phyloP scores from a whole-genome alignment of 345 rosid species.

The Citrus glauca region DNA sequence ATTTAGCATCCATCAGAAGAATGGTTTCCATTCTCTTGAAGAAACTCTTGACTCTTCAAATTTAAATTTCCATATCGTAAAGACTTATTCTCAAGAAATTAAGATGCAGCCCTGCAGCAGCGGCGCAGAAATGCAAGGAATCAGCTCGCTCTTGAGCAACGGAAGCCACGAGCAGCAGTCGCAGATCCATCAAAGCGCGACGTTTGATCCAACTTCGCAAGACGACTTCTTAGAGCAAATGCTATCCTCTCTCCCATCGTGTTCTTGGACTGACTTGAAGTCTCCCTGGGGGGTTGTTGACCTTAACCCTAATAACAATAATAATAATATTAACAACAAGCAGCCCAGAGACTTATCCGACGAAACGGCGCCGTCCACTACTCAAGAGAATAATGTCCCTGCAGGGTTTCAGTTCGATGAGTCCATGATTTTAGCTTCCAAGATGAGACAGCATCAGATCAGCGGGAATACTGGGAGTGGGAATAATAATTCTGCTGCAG shows the following conservation, averaged over 20 bases:
- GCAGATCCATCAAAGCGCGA: conserved; percentile 27
- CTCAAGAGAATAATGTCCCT: conserved; percentile 14
- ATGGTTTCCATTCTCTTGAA: neutral
- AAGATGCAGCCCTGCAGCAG: conserved; percentile 40
- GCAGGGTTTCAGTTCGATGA: conserved; percentile 40
- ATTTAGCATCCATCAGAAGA: neutral
- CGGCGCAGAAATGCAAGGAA: conserved; percentile 44
- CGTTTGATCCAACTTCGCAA: conserved; percentile 38
- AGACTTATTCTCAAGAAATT: neutral
- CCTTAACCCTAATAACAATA: conserved; percentile 7
- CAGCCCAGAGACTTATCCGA: conserved; percentile 37
- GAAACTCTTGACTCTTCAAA: neutral
- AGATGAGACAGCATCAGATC: conserved; percentile 50
- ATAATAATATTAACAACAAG: neutral
- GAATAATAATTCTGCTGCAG: conserved; percentile 11
- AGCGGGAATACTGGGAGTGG: conserved; percentile 13
- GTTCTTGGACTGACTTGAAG: conserved; percentile 43
- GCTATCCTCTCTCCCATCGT: conserved; percentile 66
- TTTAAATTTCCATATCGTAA: neutral
- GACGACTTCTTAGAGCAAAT: conserved; percentile 84
- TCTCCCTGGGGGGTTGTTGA: conserved; percentile 26
- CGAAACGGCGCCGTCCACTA: conserved; percentile 24
- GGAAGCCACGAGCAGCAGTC: conserved; percentile 10
- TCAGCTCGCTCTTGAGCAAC: conserved; percentile 20
- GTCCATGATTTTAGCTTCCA: conserved; percentile 29